A percentile compares a stretch with the other conserved stretches of the same genome.
These are phyloP conservation scores for Brasenia schreberi DNA, from an alignment of 164 flowering plant species.

Conservation along the genomic window DNA sequence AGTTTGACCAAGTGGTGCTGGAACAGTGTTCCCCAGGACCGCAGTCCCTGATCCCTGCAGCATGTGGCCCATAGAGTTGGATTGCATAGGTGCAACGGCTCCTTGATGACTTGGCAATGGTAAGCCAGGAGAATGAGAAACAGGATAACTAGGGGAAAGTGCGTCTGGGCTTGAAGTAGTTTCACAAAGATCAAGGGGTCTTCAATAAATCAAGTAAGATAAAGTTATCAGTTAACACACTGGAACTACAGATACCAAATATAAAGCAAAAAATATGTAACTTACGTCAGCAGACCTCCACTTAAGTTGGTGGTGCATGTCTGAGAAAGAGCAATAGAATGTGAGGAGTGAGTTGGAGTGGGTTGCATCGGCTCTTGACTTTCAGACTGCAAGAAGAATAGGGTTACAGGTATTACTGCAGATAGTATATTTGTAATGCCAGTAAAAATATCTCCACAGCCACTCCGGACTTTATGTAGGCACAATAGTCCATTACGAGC, in stretches of 20 bases:
- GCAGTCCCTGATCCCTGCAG: constrained; percentile 47
- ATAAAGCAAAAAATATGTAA: constrained; percentile 2
- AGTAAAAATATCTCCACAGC: too few relatives aligned
- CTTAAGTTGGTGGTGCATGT: constrained; percentile 45
- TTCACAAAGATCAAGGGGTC: constrained; percentile 92
- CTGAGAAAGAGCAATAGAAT: constrained; percentile 45
- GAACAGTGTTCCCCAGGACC: constrained; percentile 41
- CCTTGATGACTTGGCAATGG: constrained; percentile 43
- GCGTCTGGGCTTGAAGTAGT: constrained; percentile 44
- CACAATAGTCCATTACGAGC: too few relatives aligned
- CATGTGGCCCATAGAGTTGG: constrained; percentile 35
- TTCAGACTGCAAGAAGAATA: constrained; percentile 23
- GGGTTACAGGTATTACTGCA: background rate
- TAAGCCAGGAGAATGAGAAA: constrained; percentile 42
- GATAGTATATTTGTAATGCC: too few relatives aligned
- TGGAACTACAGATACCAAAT: background rate
- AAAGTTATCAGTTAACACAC: background rate
- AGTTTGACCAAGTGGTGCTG: constrained; percentile 37
- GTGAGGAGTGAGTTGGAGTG: constrained; percentile 50
- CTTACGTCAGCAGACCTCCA: constrained; percentile 61
- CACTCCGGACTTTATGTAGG: too few relatives aligned
- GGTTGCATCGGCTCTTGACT: constrained; percentile 38
- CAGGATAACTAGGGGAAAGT: constrained; percentile 46
- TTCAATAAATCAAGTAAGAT: constrained; percentile 13
- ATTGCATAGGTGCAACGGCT: constrained; percentile 29